Percentiles rank a stretch among this genome's conserved stretches.
Conservation (phyloP, 2,329 filamentous ascomycete genomes). For the Aureobasidium mangrovei region DNA sequence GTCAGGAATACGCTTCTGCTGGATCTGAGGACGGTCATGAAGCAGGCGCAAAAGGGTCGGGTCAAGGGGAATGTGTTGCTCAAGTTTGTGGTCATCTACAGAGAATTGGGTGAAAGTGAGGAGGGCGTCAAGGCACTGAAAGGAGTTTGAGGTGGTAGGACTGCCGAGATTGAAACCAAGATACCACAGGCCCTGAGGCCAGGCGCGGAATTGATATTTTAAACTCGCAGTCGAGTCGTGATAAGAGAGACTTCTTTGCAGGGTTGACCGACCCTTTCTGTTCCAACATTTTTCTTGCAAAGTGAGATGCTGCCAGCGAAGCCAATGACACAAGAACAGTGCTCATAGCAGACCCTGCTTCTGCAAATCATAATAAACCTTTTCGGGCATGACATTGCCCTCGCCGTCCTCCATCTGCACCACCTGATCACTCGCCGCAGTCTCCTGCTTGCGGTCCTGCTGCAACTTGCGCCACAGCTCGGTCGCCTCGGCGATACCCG, state of each 20-base stretch:
- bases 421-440: constrained; percentile 68
- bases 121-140: constrained; percentile 53
- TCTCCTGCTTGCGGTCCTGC: constrained; percentile 69
- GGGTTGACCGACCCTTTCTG: no score
- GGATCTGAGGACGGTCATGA: constrained; percentile 55
- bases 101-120: constrained; percentile 50
- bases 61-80: constrained; percentile 39
- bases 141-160: not conserved
- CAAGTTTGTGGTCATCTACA: constrained; percentile 51
- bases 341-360: constrained; percentile 74
- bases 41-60: constrained; percentile 41
- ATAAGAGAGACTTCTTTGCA: no score
- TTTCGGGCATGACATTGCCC: constrained; percentile 98
- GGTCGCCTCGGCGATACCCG: constrained; percentile 78
- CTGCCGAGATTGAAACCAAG: not conserved
- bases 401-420: constrained; percentile 98
- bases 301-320: no score
- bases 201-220: no score
- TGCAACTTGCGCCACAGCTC: constrained; percentile 91
- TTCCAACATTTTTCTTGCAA: no score
- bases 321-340: not conserved
- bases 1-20: constrained; percentile 55
- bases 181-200: no score
- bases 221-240: no score
- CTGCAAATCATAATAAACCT: constrained; percentile 91